A percentile compares a stretch with the other conserved stretches of the same genome.
These are phyloP conservation scores for Penicillium psychrosexuale DNA, from an alignment of 2,329 filamentous ascomycete genomes.

Conservation along the genomic window DNA sequence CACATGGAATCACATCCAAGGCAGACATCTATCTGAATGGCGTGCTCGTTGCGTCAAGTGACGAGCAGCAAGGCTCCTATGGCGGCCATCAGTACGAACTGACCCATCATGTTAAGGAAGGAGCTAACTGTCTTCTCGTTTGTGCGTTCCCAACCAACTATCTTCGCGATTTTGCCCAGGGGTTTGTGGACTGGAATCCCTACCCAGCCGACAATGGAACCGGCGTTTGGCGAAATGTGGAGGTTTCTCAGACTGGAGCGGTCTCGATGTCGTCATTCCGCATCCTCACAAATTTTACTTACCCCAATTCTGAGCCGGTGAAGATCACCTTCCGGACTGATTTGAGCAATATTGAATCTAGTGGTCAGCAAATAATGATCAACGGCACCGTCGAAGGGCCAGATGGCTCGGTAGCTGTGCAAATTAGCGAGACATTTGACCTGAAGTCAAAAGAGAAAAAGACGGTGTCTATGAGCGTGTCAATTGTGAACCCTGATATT, in stretches of 20 bases:
- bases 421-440: constrained; percentile 34
- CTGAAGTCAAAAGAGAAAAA: constrained; percentile 40
- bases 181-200: constrained; percentile 63
- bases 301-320: constrained; percentile 37
- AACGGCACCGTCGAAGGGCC: constrained; percentile 21
- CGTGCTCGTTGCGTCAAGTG: constrained; percentile 48
- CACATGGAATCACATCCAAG: constrained; percentile 58
- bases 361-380: constrained; percentile 18
- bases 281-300: constrained; percentile 45
- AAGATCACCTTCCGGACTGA: constrained; percentile 41
- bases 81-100: constrained; percentile 57
- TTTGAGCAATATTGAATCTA: constrained; percentile 35
- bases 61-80: constrained; percentile 56
- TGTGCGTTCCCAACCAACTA: constrained; percentile 59
- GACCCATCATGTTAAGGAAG: constrained; percentile 40
- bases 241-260: constrained; percentile 54
- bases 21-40: constrained; percentile 62
- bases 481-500: constrained; percentile 47
- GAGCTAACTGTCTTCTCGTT: constrained; percentile 53
- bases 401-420: constrained; percentile 7
- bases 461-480: constrained; percentile 40
- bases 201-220: constrained; percentile 62
- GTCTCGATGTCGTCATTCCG: constrained; percentile 47
- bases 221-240: constrained; percentile 60
- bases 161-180: constrained; percentile 56